Base-by-base conservation (phyloP, 441 rosid genomes). In the Capsella rubella region DNA sequence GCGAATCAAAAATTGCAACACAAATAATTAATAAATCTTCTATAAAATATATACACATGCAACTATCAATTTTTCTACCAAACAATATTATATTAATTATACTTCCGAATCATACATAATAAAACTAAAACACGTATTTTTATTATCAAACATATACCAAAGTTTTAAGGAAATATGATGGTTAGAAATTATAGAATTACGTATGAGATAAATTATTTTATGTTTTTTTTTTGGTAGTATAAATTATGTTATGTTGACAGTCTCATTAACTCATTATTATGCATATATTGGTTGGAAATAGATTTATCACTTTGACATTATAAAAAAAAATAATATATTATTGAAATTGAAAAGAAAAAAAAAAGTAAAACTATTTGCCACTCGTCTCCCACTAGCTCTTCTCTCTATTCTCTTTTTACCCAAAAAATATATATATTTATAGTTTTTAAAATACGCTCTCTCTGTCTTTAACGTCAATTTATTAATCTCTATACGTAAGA, bases 321-420 rank as follows among this genome's bases (percentile, higher is more conserved):
- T 21, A 63, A 34, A 54, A 11, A 64, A 12, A 3, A 61, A 28
- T n/a, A 52, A 0, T 6, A n/a, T 15, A 11, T 11, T 2, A 37
- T 7, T 60, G 52, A 27, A 34, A 18, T 43, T 55, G 46, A 40
- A 55, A 69, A 47, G 21, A 53, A 63, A 70, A 34, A 76, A 70
- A 56, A 75, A 56, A 21, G 66, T 69, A 76, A 21, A 76, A 70
- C 65, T 70, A 70, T 64, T 64, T 76, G 76, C 72, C 76, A 70
- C 80, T 76, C 76, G 67, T 76, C 67, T 64, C 72, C 76, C 80
- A 76, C 76, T 76, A 76, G 55, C 76, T 64, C 40, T 31, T 31
- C 42, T 31, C 42, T 63, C 60, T 39, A 69, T 62, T 18, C 31
- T 2, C 42, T 50, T 21, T 70, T 70, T 63, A 54, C 52, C 11